These are phyloP conservation scores for Erysiphe pulchra DNA, from an alignment of 2,329 filamentous ascomycete species.

Conservation along the genomic window DNA sequence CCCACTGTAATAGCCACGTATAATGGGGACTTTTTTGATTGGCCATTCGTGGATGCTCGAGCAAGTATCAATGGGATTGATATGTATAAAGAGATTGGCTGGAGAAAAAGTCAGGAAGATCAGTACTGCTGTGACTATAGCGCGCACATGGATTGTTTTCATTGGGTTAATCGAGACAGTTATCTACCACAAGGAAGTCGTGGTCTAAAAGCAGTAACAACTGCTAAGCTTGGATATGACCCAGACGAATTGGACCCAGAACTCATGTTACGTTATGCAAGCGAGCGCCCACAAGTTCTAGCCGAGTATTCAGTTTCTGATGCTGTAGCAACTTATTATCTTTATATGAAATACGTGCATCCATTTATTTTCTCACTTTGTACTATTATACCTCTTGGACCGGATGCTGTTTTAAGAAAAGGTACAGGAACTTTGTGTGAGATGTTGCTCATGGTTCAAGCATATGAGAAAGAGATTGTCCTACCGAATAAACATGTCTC, in stretches of 20 bases:
- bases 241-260: constrained; percentile 94
- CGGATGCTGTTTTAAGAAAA: constrained; percentile 80
- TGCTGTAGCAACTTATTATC: constrained; percentile 91
- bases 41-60: constrained; percentile 89
- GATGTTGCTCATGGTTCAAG: constrained; percentile 98
- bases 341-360: constrained; percentile 99
- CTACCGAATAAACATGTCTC: constrained; percentile 89
- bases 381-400: constrained; percentile 79
- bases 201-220: constrained; percentile 90
- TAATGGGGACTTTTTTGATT: constrained; percentile 99
- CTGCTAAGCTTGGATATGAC: constrained; percentile 93
- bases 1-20: constrained; percentile 98
- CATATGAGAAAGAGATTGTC: constrained; percentile 75
- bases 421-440: constrained; percentile 97
- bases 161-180: constrained; percentile 97
- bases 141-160: constrained; percentile 96
- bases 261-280: constrained; percentile 82
- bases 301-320: constrained; percentile 98
- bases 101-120: constrained; percentile 83
- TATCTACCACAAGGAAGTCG: constrained; percentile 93
- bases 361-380: constrained; percentile 98
- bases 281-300: constrained; percentile 72
- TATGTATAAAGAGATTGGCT: constrained; percentile 97
- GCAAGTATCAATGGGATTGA: constrained; percentile 89
- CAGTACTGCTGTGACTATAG: constrained; percentile 92